A percentile compares a stretch with the other conserved stretches of the same genome.
These are phyloP conservation scores for Diaporthe humulicola DNA, from an alignment of 2,329 filamentous ascomycete genomes.

Conservation along the genomic window DNA sequence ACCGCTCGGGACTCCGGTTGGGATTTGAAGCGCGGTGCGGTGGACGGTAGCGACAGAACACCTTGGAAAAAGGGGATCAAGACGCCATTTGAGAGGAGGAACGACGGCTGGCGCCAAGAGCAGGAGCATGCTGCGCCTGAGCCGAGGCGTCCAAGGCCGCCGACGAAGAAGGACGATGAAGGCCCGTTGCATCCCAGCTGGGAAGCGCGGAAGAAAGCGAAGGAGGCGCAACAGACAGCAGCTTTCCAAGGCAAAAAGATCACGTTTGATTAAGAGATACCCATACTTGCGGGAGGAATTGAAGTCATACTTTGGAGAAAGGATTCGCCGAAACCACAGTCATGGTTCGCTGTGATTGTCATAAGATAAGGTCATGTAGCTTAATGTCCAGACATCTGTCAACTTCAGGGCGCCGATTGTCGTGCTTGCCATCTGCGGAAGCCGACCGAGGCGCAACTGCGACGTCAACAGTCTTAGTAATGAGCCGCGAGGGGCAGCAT, in stretches of 20 bases:
- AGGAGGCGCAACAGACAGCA: slow-evolving; percentile 66
- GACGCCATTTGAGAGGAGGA: slow-evolving; percentile 47
- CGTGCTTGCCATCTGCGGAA: neutral
- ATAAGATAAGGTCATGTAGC: neutral
- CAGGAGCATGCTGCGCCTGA: slow-evolving; percentile 16
- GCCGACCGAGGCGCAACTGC: neutral
- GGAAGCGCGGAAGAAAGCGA: slow-evolving; percentile 73
- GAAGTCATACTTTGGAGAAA: neutral
- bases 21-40: slow-evolving; percentile 70
- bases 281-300: slow-evolving; percentile 26
- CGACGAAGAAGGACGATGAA: slow-evolving; percentile 40
- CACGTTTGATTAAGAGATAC: slow-evolving; percentile 63
- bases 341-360: neutral
- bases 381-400: neutral
- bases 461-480: slow-evolving; percentile 30
- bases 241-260: slow-evolving; percentile 71
- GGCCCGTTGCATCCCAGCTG: slow-evolving; percentile 73
- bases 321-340: neutral
- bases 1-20: slow-evolving; percentile 64
- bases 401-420: neutral
- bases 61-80: slow-evolving; percentile 68
- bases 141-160: slow-evolving; percentile 17
- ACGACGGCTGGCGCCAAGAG: slow-evolving; percentile 13
- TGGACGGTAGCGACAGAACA: slow-evolving; percentile 58
- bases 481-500: slow-evolving; percentile 26